Evolutionary conservation across 345 rosid genomes (phyloP), one percentile per base, ranked within the genome.

Genomic region (Gossypium raimondii): DNA sequence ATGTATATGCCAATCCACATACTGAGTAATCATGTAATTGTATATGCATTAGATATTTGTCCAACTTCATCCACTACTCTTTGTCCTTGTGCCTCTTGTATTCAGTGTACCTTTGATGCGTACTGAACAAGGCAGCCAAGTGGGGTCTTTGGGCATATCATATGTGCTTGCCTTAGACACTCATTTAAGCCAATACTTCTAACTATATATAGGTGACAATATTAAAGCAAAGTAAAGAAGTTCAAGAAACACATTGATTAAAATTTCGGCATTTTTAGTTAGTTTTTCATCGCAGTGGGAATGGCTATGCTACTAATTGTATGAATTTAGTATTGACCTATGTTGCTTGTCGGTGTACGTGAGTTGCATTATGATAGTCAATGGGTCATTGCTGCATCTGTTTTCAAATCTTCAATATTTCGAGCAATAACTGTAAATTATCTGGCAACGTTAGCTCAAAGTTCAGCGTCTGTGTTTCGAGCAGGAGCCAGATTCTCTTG

Each of bases 401-500:
- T 53, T 53, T 70, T 29, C n/a, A 17, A 29, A 27, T 51, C 27
- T 16, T 52, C 47, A 1, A 41, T 58, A 14, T 34, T 57, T 29
- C 4, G 2, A 57, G 44, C 50, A 7, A 45, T 51, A 52, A 70
- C 20, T 52, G 47, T 53, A 43, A 63, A 14, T 7, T 29, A 17
- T 16, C 16, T 24, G 2, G 56, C 13, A 22, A 2, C 34, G 44
- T 48, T 73, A 44, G 9, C 65, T 61, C 58, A 60, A 17, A 25
- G 65, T 29, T 73, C 45, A 45, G 16, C 22, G 41, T 60, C 17
- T 82, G 50, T 76, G 56, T 45, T 80, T 38, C 17, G 53, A 71
- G 60, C 88, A 93, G 99, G 99, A 95, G 85, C 93, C 94, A 50
- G 97, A 90, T 11, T 91, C 97, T 44, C 68, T 70, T 55, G 97